Base-by-base conservation (phyloP, 2,329 filamentous ascomycete species). In the Conoideocrella luteorostrata region DNA sequence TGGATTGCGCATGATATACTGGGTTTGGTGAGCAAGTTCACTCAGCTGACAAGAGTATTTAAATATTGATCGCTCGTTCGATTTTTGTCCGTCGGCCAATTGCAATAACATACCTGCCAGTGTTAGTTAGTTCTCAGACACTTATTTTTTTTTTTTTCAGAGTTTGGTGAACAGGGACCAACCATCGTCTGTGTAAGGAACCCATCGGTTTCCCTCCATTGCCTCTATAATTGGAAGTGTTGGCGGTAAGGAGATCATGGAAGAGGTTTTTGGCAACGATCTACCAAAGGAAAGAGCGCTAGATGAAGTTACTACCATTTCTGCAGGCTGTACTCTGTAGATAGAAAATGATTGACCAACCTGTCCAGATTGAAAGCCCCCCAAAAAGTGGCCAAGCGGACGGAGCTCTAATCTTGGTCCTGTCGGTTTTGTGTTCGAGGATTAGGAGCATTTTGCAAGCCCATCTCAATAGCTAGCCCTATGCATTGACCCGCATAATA, bases 401-500 rank as follows among this genome's bases (percentile, higher is more conserved):
- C 76, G 6, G 73, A 74, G n/a, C 72, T 56, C 49, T 77, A 72
- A 47, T 77, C 74, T 43, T 74, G 64, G 36, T 77, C 71, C 2
- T 62, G 64, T 32, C 70, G 66, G 30, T 13, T 30, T 9, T 29
- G 28, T n/a, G 22, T 4, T 12, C 29, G 29, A 15, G 15, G 10
- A 10, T 68, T 68, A 35, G 64, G 60, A 2, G 75, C 53, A 5
- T 77, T 66, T 56, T 87, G 82, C 29, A 87, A 60, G 1, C 82
- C 81, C 69, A 86, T 79, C 57, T 87, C 84, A 30, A 87, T 69
- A 24, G 82, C 82, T 48, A 88, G 73, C 4, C 82, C 74, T 46
- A 87, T 78, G 52, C 82, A 85, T 57, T 86, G 78, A 1, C 84
- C 83, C 3, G 80, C 78, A 48, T 84, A 83, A 44, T 78, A 83